Evolutionary conservation across 2,329 filamentous ascomycete genomes (phyloP).

Genomic region (Penicillium sp.): DNA sequence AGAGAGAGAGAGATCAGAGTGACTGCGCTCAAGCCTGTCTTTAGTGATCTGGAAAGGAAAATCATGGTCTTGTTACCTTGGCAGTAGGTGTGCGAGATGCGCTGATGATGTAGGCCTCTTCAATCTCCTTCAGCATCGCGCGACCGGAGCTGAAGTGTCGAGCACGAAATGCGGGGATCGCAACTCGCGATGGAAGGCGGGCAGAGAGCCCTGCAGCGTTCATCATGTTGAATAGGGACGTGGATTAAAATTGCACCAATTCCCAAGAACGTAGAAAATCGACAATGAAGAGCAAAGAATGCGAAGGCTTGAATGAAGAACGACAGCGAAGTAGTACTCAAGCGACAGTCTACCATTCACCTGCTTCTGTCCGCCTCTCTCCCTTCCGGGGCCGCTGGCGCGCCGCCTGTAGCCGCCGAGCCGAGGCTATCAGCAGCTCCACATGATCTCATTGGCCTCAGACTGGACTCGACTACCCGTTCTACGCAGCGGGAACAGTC

Average conservation of each 20-base stretch:
- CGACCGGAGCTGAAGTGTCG: constrained; percentile 50
- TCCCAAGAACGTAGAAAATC: not conserved
- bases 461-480: not conserved
- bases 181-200: constrained; percentile 24
- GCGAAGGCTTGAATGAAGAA: not conserved
- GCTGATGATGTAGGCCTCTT: constrained; percentile 90
- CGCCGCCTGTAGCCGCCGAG: constrained; percentile 22
- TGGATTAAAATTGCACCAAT: not conserved
- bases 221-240: constrained; percentile 12
- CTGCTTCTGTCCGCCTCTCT: constrained; percentile 8
- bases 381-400: constrained; percentile 13
- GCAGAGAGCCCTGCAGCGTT: constrained; percentile 20
- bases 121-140: constrained; percentile 57
- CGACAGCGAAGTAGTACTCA: too few relatives aligned
- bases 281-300: not conserved
- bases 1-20: not conserved
- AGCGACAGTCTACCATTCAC: not conserved
- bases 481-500: too few relatives aligned
- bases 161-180: constrained; percentile 40
- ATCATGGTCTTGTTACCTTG: constrained; percentile 53
- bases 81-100: constrained; percentile 83
- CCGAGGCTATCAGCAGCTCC: constrained; percentile 23
- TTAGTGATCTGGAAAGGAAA: not conserved
- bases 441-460: constrained; percentile 11
- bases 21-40: too few relatives aligned